Evolutionary conservation across 345 rosid species (phyloP).

Genomic region (Sapria himalayana): DNA sequence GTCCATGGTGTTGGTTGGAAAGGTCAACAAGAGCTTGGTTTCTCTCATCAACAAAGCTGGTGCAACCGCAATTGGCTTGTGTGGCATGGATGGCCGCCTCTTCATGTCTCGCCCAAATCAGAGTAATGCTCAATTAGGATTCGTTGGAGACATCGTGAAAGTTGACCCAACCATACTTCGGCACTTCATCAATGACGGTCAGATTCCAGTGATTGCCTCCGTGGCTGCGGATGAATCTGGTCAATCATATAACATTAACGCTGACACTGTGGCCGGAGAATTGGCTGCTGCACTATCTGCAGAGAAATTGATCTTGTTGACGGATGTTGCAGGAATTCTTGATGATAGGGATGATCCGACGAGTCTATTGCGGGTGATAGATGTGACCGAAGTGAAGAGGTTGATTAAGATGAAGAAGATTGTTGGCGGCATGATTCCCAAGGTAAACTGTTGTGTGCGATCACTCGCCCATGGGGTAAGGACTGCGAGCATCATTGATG

Average conservation of each 20-base stretch:
- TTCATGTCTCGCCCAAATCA: conserved; percentile 58
- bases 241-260: conserved; percentile 76
- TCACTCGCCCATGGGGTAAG: conserved; percentile 76
- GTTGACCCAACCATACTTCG: conserved; percentile 44
- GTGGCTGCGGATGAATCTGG: conserved; percentile 65
- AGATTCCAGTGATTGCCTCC: conserved; percentile 76
- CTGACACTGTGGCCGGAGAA: conserved; percentile 88
- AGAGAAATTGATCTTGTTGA: conserved; percentile 66
- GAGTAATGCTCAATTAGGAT: conserved; percentile 45
- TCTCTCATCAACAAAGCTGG: conserved; percentile 65
- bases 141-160: conserved; percentile 66
- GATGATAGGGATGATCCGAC: conserved; percentile 32
- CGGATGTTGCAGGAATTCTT: conserved; percentile 77
- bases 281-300: conserved; percentile 85
- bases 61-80: conserved; percentile 69
- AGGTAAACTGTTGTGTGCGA: conserved; percentile 68
- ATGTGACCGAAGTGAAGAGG: conserved; percentile 66
- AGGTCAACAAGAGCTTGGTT: conserved; percentile 66
- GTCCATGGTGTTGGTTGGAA: conserved; percentile 83
- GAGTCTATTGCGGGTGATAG: conserved; percentile 69
- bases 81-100: conserved; percentile 81
- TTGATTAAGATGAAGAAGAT: conserved; percentile 58
- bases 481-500: conserved; percentile 86
- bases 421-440: conserved; percentile 88
- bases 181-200: conserved; percentile 33